Evolutionary conservation across 1,284 basidiomycete species (phyloP).

Genomic region (Xanthoconium separans): DNA sequence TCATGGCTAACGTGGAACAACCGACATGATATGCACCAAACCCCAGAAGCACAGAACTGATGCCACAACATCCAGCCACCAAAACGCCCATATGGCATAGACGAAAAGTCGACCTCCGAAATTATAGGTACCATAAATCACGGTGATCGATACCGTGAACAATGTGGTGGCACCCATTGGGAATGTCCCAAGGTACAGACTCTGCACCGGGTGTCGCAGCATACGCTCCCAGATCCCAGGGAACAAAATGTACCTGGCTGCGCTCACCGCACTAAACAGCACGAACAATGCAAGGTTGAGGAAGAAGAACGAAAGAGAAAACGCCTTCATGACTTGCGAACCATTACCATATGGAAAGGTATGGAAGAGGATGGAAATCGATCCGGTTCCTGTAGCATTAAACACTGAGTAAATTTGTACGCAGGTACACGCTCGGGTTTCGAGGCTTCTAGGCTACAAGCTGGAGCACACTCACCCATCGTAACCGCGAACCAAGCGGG

Average conservation of each 20-base stretch:
- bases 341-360: slow-evolving; percentile 51
- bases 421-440: not conserved
- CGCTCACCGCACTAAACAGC: slow-evolving; percentile 48
- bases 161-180: slow-evolving; percentile 74
- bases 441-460: not conserved
- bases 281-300: slow-evolving; percentile 66
- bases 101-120: slow-evolving; percentile 59
- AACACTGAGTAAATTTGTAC: not conserved
- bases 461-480: slow-evolving; percentile 44
- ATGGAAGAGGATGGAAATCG: slow-evolving; percentile 52
- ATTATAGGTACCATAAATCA: slow-evolving; percentile 42
- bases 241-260: slow-evolving; percentile 55
- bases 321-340: slow-evolving; percentile 39
- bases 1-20: slow-evolving; percentile 5
- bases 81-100: slow-evolving; percentile 63
- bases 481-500: slow-evolving; percentile 53
- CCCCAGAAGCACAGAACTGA: slow-evolving; percentile 63
- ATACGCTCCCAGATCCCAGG: slow-evolving; percentile 57
- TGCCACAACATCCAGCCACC: slow-evolving; percentile 70
- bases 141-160: slow-evolving; percentile 48
- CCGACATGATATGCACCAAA: slow-evolving; percentile 65
- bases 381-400: slow-evolving; percentile 48
- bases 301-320: slow-evolving; percentile 60
- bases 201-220: slow-evolving; percentile 59
- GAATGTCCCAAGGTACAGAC: slow-evolving; percentile 67